Evolutionary conservation across 2,329 filamentous ascomycete genomes (phyloP).

Genomic region (Metarhizium album): DNA sequence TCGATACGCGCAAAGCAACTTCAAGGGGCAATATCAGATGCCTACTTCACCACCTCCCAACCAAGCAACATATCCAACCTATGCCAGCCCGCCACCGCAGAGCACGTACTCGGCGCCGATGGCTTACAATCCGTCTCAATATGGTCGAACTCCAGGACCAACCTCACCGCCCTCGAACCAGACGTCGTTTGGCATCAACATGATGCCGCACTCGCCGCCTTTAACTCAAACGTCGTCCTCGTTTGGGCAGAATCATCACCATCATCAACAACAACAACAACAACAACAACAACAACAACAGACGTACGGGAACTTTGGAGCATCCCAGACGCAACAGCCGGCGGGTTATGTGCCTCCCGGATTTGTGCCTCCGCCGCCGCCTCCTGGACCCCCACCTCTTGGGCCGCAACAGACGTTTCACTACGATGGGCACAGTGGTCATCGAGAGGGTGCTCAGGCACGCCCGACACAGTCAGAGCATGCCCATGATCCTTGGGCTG

Average conservation of each 20-base stretch:
- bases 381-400: constrained; percentile 50
- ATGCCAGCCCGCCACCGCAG: constrained; percentile 28
- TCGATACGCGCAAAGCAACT: constrained; percentile 44
- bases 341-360: constrained; percentile 40
- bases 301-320: constrained; percentile 27
- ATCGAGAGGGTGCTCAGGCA: constrained; percentile 2
- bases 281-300: constrained; percentile 35
- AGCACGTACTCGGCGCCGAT: constrained; percentile 36
- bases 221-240: constrained; percentile 44
- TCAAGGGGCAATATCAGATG: constrained; percentile 47
- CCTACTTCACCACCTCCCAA: constrained; percentile 45
- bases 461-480: constrained; percentile 24
- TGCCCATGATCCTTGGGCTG: constrained; percentile 40
- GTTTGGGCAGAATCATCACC: constrained; percentile 30
- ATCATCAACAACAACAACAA: too few species aligned
- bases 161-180: constrained; percentile 56
- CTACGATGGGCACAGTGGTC: constrained; percentile 31
- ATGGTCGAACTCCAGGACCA: constrained; percentile 45
- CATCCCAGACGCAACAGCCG: constrained; percentile 16
- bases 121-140: constrained; percentile 47
- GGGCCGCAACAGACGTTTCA: constrained; percentile 53
- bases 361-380: constrained; percentile 53
- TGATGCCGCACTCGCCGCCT: constrained; percentile 41
- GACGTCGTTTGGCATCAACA: constrained; percentile 32
- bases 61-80: constrained; percentile 31